Conservation (phyloP, 2,329 filamentous ascomycete species). For the Claviceps sp. region DNA sequence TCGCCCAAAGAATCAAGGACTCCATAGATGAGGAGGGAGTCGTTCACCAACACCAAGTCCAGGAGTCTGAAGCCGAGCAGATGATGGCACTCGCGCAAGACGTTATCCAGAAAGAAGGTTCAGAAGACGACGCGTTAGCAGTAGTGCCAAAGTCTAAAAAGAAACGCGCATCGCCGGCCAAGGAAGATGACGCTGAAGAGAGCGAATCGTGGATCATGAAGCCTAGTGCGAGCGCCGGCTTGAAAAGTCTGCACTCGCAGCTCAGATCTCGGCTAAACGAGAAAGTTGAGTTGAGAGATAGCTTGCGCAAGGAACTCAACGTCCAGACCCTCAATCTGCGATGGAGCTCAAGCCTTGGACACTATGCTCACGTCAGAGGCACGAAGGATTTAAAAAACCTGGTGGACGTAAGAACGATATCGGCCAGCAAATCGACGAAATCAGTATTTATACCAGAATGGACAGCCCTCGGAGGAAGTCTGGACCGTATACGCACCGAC, state of each 20-base stretch:
- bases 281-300: slow-evolving; percentile 45
- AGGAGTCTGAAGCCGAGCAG: slow-evolving; percentile 57
- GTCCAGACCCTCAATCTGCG: slow-evolving; percentile 60
- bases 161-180: slow-evolving; percentile 32
- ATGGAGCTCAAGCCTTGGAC: slow-evolving; percentile 77
- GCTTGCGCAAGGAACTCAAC: slow-evolving; percentile 46
- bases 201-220: slow-evolving; percentile 53
- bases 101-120: slow-evolving; percentile 53
- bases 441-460: slow-evolving; percentile 77
- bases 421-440: slow-evolving; percentile 69
- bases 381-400: slow-evolving; percentile 43
- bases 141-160: slow-evolving; percentile 40
- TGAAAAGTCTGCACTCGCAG: slow-evolving; percentile 54
- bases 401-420: slow-evolving; percentile 34
- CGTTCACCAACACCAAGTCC: slow-evolving; percentile 62
- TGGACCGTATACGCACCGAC: slow-evolving; percentile 64
- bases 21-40: slow-evolving; percentile 91
- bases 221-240: slow-evolving; percentile 49
- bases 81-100: slow-evolving; percentile 63
- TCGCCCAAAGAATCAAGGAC: slow-evolving; percentile 57
- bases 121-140: slow-evolving; percentile 37
- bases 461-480: slow-evolving; percentile 63
- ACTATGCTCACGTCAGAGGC: slow-evolving; percentile 82
- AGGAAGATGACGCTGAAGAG: slow-evolving; percentile 46
- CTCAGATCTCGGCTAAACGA: slow-evolving; percentile 47